Evolutionary conservation across 108 stramenopile species (phyloP), one percentile per base, ranked within the genome.

Genomic region (Fistulifera solaris): DNA sequence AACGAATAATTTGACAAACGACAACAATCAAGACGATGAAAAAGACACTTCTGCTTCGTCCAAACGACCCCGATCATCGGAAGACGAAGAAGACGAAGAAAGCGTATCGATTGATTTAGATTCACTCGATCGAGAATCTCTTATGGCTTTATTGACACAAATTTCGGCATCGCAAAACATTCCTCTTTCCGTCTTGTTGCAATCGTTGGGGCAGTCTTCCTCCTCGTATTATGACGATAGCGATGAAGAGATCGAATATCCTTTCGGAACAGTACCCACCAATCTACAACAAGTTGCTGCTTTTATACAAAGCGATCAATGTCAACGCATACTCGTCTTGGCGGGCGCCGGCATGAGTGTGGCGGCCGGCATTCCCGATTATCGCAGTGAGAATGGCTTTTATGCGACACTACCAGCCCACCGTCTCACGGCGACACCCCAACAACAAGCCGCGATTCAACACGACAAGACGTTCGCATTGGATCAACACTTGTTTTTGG

Each of bases 291-390:
- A 68, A 48, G 65, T 78, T 15, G 77, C 77, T 1, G 46, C 63
- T 15, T 78, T 73, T 51, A 79, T 79, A 31, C 55, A 61, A 62
- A 74, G 73, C 25, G 61, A 64, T 21, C 47, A 59, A 0, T 80
- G 66, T 65, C 47, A 59, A 40, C 58, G 45, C 25, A 79, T 92
- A 27, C 50, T 85, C 8, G 71, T 87, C 2, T 54, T 94, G 58
- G 76, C 82, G 2, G 93, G 84, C 1, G 84, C 88, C 0, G 87
- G 87, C 40, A 77, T 85, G 64, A 72, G 70, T 3, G 65, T 73
- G 2, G 54, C 65, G 5, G 57, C 70, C n/a, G 87, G 87, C 7
- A 84, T 89, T 45, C 87, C 87, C 0, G 87, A 89, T 56, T 89
- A 83, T 68, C 66, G 87, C 39, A 58, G 58, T 25, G 69, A 70